Base-by-base conservation (phyloP, 225 moss, liverwort and hornwort species). In the Marchantia paleacea region DNA sequence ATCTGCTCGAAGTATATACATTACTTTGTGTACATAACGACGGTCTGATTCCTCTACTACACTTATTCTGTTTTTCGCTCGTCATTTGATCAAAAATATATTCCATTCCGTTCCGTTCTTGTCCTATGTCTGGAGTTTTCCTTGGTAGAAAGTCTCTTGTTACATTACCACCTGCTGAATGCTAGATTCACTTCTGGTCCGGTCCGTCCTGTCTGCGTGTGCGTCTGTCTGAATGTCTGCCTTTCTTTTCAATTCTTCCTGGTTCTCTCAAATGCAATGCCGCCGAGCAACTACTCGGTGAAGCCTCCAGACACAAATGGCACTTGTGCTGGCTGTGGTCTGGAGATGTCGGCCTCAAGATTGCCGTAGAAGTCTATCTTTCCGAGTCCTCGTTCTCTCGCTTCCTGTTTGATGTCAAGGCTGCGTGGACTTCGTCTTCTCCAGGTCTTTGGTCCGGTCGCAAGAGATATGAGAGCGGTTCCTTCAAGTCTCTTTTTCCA, bases 1-100 rank as follows among this genome's bases (percentile, higher is more conserved):
- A 78, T 78, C 78, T 64, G 78, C 78, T 78, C 78, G 64, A 55
- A 78, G 65, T 78, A 50, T 65, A 63, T 78, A 62, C 77, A 47
- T 65, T 78, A 20, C 58, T 76, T 55, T 76, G 63, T 78, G 78
- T 78, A 66, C 63, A 65, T 78, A 64, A 78, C 63, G 64, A 78
- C 78, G 78, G 78, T 78, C 78, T 78, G 78, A 78, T 78, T 78
- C 65, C 78, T 78, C 50, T 65, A 78, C 63, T 78, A 50, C 63
- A 51, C 75, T 76, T 63, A 15, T 55, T 77, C n/a, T 77, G 77
- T n/a, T 77, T 77, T 78, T 51, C 78, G 78, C 78, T 78, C 48
- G 63, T 77, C 77, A 26, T 63, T 77, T 63, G 16, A 31, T 75
- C 74, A 49, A 29, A 58, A 65, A 31, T 64, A 47, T 39, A 39